A percentile compares a stretch with the other conserved stretches of the same genome.
Evolutionary conservation across 2,329 filamentous ascomycete species (phyloP).

Genomic region (Epichloe brachyelytri): DNA sequence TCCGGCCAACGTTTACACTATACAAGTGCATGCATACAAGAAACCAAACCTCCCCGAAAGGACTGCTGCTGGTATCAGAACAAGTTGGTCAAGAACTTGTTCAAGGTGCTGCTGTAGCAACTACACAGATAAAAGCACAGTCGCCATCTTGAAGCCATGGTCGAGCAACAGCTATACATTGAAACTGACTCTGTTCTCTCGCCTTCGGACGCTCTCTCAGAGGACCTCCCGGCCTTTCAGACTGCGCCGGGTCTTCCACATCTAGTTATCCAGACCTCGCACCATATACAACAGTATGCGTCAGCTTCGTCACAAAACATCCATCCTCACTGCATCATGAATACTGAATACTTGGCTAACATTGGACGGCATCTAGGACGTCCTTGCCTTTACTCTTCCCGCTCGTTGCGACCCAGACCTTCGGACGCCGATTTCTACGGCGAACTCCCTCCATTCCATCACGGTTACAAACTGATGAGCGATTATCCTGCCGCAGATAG

Average conservation of each 20-base stretch:
- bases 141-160: constrained; percentile 16
- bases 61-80: background rate
- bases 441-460: constrained; percentile 33
- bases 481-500: constrained; percentile 25
- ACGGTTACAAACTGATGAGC: constrained; percentile 28
- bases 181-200: constrained; percentile 16
- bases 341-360: background rate
- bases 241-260: constrained; percentile 12
- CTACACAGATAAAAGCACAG: background rate
- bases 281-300: constrained; percentile 21
- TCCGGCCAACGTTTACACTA: background rate
- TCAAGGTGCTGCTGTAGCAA: background rate
- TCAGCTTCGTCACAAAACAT: background rate
- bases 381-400: constrained; percentile 20
- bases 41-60: background rate
- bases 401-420: constrained; percentile 30
- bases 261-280: constrained; percentile 18
- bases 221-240: constrained; percentile 14
- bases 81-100: background rate
- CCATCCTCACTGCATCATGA: background rate
- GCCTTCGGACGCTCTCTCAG: constrained; percentile 19
- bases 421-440: constrained; percentile 38
- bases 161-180: constrained; percentile 22
- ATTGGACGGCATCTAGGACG: constrained; percentile 11
- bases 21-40: background rate